These are phyloP conservation scores for Setomelanomma holmii DNA, from an alignment of 2,329 filamentous ascomycete genomes.

Conservation along the genomic window DNA sequence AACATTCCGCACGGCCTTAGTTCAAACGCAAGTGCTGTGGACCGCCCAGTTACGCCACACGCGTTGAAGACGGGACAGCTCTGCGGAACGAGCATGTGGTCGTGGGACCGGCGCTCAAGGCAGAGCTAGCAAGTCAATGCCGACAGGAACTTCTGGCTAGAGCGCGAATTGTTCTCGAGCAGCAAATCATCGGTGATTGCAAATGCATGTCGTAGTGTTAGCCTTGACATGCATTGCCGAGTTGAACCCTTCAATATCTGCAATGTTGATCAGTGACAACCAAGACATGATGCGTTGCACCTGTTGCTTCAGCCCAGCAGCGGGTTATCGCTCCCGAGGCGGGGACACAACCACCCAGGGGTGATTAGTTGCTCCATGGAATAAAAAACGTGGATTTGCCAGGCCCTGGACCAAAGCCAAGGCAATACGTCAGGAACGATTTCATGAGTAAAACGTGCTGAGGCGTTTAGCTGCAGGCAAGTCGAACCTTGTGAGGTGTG, in stretches of 20 bases:
- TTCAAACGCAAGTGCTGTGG: conserved; percentile 7
- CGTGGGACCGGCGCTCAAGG: neutral
- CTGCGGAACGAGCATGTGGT: neutral
- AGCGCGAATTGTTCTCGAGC: neutral
- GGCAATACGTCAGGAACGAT: neutral
- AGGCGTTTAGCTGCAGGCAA: conserved; percentile 10
- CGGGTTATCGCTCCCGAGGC: neutral
- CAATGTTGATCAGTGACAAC: neutral
- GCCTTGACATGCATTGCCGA: neutral
- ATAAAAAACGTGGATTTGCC: too few relatives aligned
- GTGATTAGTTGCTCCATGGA: too few relatives aligned
- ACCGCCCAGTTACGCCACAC: neutral
- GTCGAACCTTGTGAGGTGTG: conserved; percentile 3
- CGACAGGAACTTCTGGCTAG: neutral
- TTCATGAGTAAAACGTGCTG: conserved; percentile 1
- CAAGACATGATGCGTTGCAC: neutral
- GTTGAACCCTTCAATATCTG: neutral
- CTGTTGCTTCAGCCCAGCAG: neutral
- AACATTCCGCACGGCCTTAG: conserved; percentile 8
- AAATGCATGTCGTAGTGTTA: neutral
- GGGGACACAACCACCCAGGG: too few relatives aligned
- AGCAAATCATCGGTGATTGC: neutral
- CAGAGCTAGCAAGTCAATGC: neutral
- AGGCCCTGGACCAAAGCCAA: neutral
- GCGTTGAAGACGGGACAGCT: neutral